These are phyloP conservation scores for Macrocybe gigantea DNA, from an alignment of 768 basidiomycete species.

Conservation along the genomic window DNA sequence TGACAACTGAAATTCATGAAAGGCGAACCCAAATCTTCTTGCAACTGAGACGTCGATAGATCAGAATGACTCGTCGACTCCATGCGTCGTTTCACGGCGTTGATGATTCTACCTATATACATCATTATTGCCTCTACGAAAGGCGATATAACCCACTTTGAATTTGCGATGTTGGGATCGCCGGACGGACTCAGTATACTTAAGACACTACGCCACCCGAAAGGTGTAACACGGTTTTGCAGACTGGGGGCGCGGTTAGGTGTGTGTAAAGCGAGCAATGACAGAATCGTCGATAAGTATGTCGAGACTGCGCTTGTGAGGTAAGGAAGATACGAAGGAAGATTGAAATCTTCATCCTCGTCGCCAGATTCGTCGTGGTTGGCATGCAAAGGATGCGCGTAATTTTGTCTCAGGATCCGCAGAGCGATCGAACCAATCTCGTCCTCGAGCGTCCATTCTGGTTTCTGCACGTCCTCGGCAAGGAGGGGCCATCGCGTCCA, in stretches of 20 bases:
- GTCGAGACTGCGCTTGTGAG: slow-evolving; percentile 38
- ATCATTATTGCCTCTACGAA: slow-evolving; percentile 3
- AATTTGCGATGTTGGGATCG: slow-evolving; percentile 24
- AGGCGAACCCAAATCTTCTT: slow-evolving; percentile 10
- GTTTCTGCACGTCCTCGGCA: slow-evolving; percentile 50
- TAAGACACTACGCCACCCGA: slow-evolving; percentile 63
- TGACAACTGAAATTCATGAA: background rate
- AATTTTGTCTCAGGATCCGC: slow-evolving; percentile 20
- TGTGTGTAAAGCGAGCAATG: slow-evolving; percentile 47
- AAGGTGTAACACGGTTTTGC: slow-evolving; percentile 58
- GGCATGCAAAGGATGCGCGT: background rate
- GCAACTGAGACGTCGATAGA: background rate
- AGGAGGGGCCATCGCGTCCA: slow-evolving; percentile 81
- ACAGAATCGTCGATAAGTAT: slow-evolving; percentile 47
- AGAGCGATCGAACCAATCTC: slow-evolving; percentile 51
- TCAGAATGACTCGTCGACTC: slow-evolving; percentile 7
- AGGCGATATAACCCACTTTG: slow-evolving; percentile 24
- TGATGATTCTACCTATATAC: slow-evolving; percentile 12
- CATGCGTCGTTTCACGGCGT: slow-evolving; percentile 14
- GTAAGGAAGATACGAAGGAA: slow-evolving; percentile 22
- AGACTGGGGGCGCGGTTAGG: slow-evolving; percentile 51
- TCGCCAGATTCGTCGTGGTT: background rate
- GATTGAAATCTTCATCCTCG: slow-evolving; percentile 18
- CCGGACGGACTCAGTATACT: slow-evolving; percentile 41
- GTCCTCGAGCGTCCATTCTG: slow-evolving; percentile 69